Base-by-base conservation (phyloP, 176 grass and related monocot genomes). In the Elymus sibiricus region DNA sequence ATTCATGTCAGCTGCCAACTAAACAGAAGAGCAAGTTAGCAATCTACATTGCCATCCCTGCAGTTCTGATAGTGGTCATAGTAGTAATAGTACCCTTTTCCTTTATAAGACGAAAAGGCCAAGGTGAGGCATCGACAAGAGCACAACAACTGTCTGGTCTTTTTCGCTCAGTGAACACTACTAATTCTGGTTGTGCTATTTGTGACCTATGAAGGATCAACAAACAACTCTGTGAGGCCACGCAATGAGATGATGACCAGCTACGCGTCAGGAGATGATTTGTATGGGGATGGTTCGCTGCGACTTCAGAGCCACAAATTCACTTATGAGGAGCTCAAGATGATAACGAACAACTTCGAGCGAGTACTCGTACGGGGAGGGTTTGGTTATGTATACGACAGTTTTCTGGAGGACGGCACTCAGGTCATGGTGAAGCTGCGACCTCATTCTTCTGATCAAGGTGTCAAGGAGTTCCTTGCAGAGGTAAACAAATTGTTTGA, bases 21-120 rank as follows among this genome's bases (percentile, higher is more conserved):
- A 79, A 73, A 85, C 68, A 39, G 11, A 93, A 83, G 22, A 90
- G 14, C 84, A 88, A 7, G 31, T 22, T 83, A 40, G 78, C 74
- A 29, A 51, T 93, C 15, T 83, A 87, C 39, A 86, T 93, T 85
- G 76, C 32, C 22, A 67, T 90, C n/a, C 70, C 88, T 21, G 19
- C 82, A 63, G 72, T 90, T 81, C 37, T 78, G 26, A 39, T 83
- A 32, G 80, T 64, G 76, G 69, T 79, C 13, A 71, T 90, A 83
- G 64, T 76, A 8, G 32, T 34, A 32, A 31, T 29, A 32, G 7
- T 90, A 28, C n/a, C 88, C 10, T 26, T 82, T 68, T 79, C 46
- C 55, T 84, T 79, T 32, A 9, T 83, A 16, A 86, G 64, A 68
- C 28, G 63, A 35, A 86, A 43, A 77, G 62, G 40, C 46, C 19